phyloP scores from a whole-genome alignment of 768 basidiomycete genomes.

The Suillus sp. region DNA sequence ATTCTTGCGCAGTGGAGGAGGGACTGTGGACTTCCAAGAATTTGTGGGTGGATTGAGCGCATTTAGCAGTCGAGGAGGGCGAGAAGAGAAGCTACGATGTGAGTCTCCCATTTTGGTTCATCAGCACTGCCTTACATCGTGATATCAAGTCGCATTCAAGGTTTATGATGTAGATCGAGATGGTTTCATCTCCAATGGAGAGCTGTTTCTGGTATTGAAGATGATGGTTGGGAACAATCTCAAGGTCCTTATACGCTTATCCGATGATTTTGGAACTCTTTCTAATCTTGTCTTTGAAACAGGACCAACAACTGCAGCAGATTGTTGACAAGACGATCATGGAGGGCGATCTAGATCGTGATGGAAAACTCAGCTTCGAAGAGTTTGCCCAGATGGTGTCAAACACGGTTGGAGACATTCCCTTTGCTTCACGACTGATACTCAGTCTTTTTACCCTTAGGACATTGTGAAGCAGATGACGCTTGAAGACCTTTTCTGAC shows the following conservation, averaged over 20 bases:
- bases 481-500: conserved; percentile 74
- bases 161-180: conserved; percentile 99
- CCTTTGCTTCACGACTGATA: conserved; percentile 5
- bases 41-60: conserved; percentile 98
- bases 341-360: conserved; percentile 98
- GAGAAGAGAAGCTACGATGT: conserved; percentile 98
- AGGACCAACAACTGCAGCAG: conserved; percentile 99
- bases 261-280: too few relatives aligned
- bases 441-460: conserved; percentile 42
- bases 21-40: conserved; percentile 98
- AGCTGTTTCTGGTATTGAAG: conserved; percentile 96
- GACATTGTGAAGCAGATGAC: conserved; percentile 99
- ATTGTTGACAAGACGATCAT: conserved; percentile 99
- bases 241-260: conserved; percentile 56
- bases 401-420: conserved; percentile 68
- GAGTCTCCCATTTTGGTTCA: conserved; percentile 35
- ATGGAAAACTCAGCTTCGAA: conserved; percentile 96
- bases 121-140: conserved; percentile 7
- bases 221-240: conserved; percentile 99
- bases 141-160: conserved; percentile 89
- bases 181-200: conserved; percentile 97
- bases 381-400: conserved; percentile 97
- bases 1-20: conserved; percentile 73
- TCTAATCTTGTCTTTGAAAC: conserved; percentile 3
- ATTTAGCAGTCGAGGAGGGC: conserved; percentile 93